Conservation (phyloP, 192 early-diverging fungal species). For the Coemansia sp. region DNA sequence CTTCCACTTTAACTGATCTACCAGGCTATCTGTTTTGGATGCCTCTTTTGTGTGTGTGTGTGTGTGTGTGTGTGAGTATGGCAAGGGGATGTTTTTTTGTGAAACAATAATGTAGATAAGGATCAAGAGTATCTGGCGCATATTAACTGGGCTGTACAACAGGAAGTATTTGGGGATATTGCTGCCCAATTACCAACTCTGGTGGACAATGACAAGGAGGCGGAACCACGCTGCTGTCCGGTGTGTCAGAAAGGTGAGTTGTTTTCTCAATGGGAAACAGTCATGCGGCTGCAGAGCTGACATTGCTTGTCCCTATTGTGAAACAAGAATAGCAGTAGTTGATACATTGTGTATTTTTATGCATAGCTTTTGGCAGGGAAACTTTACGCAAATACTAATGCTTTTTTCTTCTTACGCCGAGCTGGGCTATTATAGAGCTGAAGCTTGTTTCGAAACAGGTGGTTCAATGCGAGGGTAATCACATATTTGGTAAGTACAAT, state of each 20-base stretch:
- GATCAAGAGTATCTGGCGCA: conserved; percentile 45
- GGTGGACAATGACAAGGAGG: conserved; percentile 3
- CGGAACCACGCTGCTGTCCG: conserved; percentile 25
- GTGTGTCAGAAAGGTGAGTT: conserved; percentile 40
- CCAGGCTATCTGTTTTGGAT: not conserved
- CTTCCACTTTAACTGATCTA: not conserved
- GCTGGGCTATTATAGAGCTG: conserved; percentile 32
- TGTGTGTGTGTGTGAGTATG: not conserved
- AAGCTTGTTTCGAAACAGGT: conserved; percentile 29
- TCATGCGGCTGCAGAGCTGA: not conserved
- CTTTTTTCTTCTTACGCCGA: not conserved
- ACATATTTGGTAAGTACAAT: conserved; percentile 46
- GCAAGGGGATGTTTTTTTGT: not conserved
- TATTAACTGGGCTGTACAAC: conserved; percentile 36
- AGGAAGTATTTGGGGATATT: conserved; percentile 35
- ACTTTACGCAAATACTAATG: not conserved
- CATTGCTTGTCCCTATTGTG: not conserved
- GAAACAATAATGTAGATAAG: conserved; percentile 17
- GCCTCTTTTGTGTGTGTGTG: not conserved
- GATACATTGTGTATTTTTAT: conserved; percentile 1
- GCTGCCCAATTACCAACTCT: conserved; percentile 23
- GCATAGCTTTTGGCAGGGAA: not conserved
- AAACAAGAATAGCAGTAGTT: not conserved
- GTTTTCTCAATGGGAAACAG: not conserved
- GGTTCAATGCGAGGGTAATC: conserved; percentile 30